These are phyloP conservation scores for Citrus trifoliata DNA, from an alignment of 345 rosid species.

Conservation along the genomic window DNA sequence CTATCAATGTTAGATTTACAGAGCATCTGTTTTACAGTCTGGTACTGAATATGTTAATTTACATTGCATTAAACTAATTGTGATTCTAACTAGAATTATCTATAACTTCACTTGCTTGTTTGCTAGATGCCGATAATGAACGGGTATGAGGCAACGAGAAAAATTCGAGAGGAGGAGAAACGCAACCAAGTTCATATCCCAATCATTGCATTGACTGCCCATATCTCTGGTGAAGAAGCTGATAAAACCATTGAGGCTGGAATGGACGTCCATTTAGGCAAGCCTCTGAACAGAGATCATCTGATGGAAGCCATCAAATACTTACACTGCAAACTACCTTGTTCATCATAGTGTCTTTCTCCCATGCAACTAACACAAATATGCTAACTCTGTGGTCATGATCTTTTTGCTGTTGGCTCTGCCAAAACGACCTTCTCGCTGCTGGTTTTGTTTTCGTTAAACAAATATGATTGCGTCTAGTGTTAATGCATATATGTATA, in stretches of 20 bases:
- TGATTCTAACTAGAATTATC: neutral
- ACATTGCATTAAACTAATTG: neutral
- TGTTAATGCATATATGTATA: neutral
- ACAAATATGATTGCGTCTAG: neutral
- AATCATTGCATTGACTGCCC: slow-evolving; percentile 68
- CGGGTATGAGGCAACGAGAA: slow-evolving; percentile 64
- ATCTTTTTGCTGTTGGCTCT: no score
- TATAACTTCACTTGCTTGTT: neutral
- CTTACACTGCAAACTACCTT: neutral
- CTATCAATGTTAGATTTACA: neutral
- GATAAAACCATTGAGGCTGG: slow-evolving; percentile 40
- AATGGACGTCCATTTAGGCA: slow-evolving; percentile 56
- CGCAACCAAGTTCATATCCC: slow-evolving; percentile 49
- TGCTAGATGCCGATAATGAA: slow-evolving; percentile 71
- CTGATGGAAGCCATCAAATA: slow-evolving; percentile 30
- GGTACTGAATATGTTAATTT: neutral
- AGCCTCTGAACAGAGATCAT: slow-evolving; percentile 28
- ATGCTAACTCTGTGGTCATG: no score
- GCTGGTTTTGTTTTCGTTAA: neutral
- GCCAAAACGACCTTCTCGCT: neutral
- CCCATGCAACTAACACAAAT: no score
- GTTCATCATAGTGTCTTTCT: neutral
- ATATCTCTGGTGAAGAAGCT: slow-evolving; percentile 38
- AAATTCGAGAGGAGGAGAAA: slow-evolving; percentile 56
- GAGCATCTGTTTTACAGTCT: neutral